Base-by-base conservation (phyloP, 257 asterid species). In the Linaria vulgaris region DNA sequence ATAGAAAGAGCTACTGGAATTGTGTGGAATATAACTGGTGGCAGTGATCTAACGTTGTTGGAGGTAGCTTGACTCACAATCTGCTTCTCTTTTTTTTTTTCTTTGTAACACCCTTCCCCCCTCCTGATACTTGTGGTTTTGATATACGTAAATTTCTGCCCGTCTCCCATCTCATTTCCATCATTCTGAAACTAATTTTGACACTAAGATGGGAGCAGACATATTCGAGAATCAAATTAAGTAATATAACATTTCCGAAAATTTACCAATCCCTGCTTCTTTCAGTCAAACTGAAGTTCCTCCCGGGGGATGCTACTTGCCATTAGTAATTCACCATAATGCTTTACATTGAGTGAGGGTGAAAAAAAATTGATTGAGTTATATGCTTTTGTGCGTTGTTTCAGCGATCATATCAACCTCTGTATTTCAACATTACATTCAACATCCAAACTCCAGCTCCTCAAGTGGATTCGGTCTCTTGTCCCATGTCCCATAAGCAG, bases 11-110 rank as follows among this genome's bases (percentile, higher is more conserved):
- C 98, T 62, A 88, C 96, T 27, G 98, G 98, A 56, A 88, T 91
- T 73, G 98, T 91, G 75, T 91, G 96, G 96, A 91, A 88, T 74
- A 91, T 91, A 63, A 88, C 98, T 53, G 98, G 98, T 38, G 98
- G 98, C 64, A 84, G 71, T 66, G 98, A 91, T 77, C 74, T 91
- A 65, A 91, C 98, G 61, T 77, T 91, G 79, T 85, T 83, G 74
- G 96, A 91, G 95, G 98, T 91, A 75, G 59, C 51, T 63, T 58
- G 22, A 14, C 43, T 41, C 23, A 63, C 44, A 13, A 61, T 10
- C 66, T 30, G n/a, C n/a, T 48, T 51, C 58, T 14, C 55, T 19
- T 9, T 12, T 19, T 24, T 44, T 45, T 68, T 54, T 27, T 31
- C 67, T 67, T 48, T 55, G 15, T 39, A 52, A 12, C 52, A 52